Conservation (phyloP, 202 grass and related monocot genomes). For the Eragrostis tef region DNA sequence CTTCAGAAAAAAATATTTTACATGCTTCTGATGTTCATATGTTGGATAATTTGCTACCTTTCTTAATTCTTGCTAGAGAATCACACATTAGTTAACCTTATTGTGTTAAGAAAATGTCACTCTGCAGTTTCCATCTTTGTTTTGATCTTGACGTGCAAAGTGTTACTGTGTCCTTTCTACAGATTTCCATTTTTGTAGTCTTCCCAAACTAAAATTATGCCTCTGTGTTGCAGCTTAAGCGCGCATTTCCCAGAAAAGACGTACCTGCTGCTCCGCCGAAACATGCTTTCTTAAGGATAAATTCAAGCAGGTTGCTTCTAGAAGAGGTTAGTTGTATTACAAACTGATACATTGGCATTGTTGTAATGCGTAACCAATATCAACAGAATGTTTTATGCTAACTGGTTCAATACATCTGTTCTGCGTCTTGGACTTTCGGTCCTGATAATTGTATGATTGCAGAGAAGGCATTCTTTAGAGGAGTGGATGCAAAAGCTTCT, state of each 20-base stretch:
- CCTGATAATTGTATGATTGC: constrained; percentile 60
- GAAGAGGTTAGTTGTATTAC: constrained; percentile 74
- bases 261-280: constrained; percentile 76
- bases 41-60: not conserved
- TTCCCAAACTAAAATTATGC: constrained; percentile 10
- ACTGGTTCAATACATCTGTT: constrained; percentile 42
- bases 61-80: not conserved
- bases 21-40: not conserved
- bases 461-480: constrained; percentile 89
- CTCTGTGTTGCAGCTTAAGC: constrained; percentile 74
- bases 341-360: not conserved
- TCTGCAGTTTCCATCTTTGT: constrained; percentile 6
- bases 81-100: constrained; percentile 23
- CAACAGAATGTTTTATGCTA: not conserved
- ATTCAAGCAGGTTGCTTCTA: constrained; percentile 84
- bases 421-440: constrained; percentile 38
- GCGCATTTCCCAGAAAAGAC: constrained; percentile 72
- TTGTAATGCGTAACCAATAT: not conserved
- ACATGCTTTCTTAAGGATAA: constrained; percentile 89
- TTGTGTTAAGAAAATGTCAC: constrained; percentile 15
- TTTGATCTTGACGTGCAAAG: constrained; percentile 6
- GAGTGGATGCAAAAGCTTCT: constrained; percentile 97
- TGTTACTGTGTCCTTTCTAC: constrained; percentile 9
- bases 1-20: not conserved
- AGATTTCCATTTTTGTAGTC: not conserved